Base-by-base conservation (phyloP, 2,329 filamentous ascomycete genomes). In the Aspergillus sp. region DNA sequence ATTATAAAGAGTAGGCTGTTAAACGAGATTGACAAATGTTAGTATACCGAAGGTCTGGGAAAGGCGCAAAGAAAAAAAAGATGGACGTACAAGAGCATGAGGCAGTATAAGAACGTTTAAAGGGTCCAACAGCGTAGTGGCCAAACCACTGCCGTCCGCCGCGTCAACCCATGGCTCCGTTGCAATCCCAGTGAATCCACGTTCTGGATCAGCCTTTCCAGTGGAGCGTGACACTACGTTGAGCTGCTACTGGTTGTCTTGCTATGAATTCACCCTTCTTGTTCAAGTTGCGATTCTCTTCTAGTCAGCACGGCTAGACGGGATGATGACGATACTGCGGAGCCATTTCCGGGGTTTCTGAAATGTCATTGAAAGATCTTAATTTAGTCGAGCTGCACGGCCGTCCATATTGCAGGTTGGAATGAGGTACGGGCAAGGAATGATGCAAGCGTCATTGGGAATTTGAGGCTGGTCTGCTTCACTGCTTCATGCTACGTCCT, bases 101-200 rank as follows among this genome's bases (percentile, higher is more conserved):
- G 56, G 17, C 31, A 44, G 11, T 45, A 54, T 51, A 43, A 46
- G 15, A 49, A 31, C 48, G 47, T 21, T 45, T 37, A 47, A 23
- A 53, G 51, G 33, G 27, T 21, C 12, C 40, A 47, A 40, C 44
- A 43, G 52, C 21, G 51, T 55, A 21, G 49, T 55, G 55, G 54
- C 48, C 49, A 56, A 44, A 31, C 27, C 27, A 31, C 27, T 31
- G 27, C 2, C 4, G 27, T 31, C 31, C n/a, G 53, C 57, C 44
- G 37, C 44, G 53, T 55, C 53, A 58, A 45, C 54, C 60, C 63
- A 63, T 61, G 66, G 63, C 60, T 67, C 61, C 64, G 68, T 72
- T 71, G 64, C 68, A 64, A 62, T 56, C 56, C 57, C 53, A 21
- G 55, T 44, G 67, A 64, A 62, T 56, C 56, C 57, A 55, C 21